Evolutionary conservation across 2,329 filamentous ascomycete species (phyloP).

Genomic region (Colletotrichum sp.): DNA sequence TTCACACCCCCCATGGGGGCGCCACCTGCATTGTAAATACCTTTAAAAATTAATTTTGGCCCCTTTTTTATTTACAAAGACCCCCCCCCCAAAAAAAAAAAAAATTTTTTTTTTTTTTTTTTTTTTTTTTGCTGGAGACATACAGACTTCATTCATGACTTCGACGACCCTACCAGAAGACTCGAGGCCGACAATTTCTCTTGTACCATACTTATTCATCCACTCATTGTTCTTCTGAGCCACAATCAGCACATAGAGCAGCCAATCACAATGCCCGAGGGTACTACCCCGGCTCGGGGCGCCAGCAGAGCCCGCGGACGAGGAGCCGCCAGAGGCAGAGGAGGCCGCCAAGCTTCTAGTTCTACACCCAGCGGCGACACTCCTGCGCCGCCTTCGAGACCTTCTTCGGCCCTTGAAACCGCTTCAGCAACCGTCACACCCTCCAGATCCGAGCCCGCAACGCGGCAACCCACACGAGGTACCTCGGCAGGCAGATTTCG

Average conservation of each 20-base stretch:
- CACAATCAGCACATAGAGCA: background rate
- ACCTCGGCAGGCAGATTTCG: conserved; percentile 46
- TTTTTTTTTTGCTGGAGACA: background rate
- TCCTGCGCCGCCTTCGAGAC: background rate
- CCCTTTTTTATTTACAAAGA: too few relatives aligned
- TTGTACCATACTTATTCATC: background rate
- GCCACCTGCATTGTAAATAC: too few relatives aligned
- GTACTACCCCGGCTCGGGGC: conserved; percentile 12
- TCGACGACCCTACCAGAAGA: background rate
- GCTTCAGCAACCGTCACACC: background rate
- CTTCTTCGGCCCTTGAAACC: background rate
- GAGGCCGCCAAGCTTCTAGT: conserved; percentile 4
- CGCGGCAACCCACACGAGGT: conserved; percentile 39
- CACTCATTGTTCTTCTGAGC: background rate
- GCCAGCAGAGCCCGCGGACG: conserved; percentile 20
- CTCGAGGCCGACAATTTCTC: background rate
- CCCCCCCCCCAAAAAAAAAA: too few relatives aligned
- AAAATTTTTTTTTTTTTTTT: conserved; percentile 9
- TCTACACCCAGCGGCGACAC: conserved; percentile 1
- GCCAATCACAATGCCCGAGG: conserved; percentile 14
- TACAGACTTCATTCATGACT: background rate
- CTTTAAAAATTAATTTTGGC: too few relatives aligned
- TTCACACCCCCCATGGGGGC: too few relatives aligned
- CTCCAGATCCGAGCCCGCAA: conserved; percentile 28
- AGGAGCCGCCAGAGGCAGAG: conserved; percentile 17